phyloP scores from a whole-genome alignment of 164 flowering plant genomes.

The Warburgia ugandensis region DNA sequence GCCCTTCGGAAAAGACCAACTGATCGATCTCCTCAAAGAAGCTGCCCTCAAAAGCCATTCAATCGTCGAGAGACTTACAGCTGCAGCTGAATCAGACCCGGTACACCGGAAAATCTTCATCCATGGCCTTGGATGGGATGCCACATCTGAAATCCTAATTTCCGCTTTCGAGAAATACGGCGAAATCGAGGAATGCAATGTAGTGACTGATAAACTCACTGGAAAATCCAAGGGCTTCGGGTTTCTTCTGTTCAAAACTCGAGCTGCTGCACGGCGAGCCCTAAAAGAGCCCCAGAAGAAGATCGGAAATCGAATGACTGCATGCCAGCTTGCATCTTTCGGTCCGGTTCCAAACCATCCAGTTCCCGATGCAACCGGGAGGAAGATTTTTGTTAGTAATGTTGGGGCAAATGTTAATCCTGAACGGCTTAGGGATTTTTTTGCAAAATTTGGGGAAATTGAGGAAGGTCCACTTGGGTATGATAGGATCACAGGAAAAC shows the following conservation, averaged over 20 bases:
- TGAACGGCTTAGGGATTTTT: conserved; percentile 17
- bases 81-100: conserved; percentile 35
- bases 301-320: conserved; percentile 38
- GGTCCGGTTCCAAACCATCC: conserved; percentile 19
- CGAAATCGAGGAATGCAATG: conserved; percentile 35
- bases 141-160: conserved; percentile 29
- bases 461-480: conserved; percentile 38
- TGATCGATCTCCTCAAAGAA: conserved; percentile 33
- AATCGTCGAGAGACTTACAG: conserved; percentile 26
- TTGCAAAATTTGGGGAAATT: conserved; percentile 30
- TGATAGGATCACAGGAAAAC: conserved; percentile 29
- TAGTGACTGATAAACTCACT: conserved; percentile 31
- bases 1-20: conserved; percentile 42
- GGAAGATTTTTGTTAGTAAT: conserved; percentile 34
- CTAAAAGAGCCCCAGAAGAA: conserved; percentile 39
- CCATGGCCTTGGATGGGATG: conserved; percentile 44
- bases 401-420: conserved; percentile 18
- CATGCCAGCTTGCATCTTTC: conserved; percentile 32
- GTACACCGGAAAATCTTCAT: conserved; percentile 42
- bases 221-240: conserved; percentile 46
- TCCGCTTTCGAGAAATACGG: conserved; percentile 29
- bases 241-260: conserved; percentile 31
- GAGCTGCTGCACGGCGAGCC: conserved; percentile 25
- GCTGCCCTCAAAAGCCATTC: conserved; percentile 22
- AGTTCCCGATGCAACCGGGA: conserved; percentile 12